A percentile compares a stretch with the other conserved stretches of the same genome.
Conservation (phyloP, 257 asterid species). For the Henckelia pumila region DNA sequence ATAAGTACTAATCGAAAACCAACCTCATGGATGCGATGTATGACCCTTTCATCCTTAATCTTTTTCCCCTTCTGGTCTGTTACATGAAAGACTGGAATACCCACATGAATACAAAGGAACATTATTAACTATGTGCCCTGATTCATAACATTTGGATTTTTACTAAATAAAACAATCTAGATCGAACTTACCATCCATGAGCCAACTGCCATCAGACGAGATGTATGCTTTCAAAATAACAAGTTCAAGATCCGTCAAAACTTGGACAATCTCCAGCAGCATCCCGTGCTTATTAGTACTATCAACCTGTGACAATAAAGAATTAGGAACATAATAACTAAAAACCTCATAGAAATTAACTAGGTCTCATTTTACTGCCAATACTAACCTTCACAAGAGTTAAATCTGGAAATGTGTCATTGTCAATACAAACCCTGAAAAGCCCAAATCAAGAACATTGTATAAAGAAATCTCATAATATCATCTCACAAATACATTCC, state of each 20-base stretch:
- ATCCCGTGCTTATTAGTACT: slow-evolving; percentile 87
- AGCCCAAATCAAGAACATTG: slow-evolving; percentile 17
- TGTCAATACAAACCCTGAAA: slow-evolving; percentile 79
- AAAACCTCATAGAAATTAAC: background rate
- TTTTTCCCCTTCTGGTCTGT: slow-evolving; percentile 73
- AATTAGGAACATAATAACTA: slow-evolving; percentile 1
- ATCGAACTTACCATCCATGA: slow-evolving; percentile 79
- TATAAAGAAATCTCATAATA: too few species aligned
- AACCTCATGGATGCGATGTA: slow-evolving; percentile 65
- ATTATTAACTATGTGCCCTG: too few species aligned
- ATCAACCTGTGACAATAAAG: slow-evolving; percentile 56
- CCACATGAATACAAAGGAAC: slow-evolving; percentile 25
- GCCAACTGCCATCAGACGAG: slow-evolving; percentile 92
- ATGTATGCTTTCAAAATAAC: slow-evolving; percentile 81
- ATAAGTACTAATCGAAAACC: background rate
- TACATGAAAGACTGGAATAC: slow-evolving; percentile 72
- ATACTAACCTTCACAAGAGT: slow-evolving; percentile 77
- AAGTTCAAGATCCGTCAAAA: slow-evolving; percentile 83
- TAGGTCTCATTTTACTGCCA: background rate
- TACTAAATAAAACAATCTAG: too few species aligned
- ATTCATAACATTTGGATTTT: background rate
- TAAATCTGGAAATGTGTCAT: slow-evolving; percentile 59
- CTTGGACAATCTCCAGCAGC: slow-evolving; percentile 89
- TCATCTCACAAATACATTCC: background rate
- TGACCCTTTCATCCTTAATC: slow-evolving; percentile 55